These are phyloP conservation scores for Pneumocystis murina DNA, from an alignment of 1,139 yeast genomes.

Conservation along the genomic window DNA sequence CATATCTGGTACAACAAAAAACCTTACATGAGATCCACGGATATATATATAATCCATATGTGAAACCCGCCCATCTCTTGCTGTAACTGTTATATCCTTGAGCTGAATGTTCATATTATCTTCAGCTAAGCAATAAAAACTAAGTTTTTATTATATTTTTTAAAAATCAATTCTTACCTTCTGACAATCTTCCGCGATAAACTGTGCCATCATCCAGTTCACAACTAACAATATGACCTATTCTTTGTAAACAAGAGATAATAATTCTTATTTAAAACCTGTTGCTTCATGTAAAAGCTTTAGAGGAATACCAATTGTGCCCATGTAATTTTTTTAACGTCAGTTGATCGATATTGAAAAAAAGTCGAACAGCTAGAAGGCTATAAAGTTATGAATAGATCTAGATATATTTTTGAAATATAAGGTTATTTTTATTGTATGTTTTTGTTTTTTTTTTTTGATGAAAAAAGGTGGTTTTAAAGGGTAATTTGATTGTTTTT, in stretches of 20 bases:
- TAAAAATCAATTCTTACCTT: conserved; percentile 29
- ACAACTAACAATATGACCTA: conserved; percentile 74
- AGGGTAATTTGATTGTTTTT: not conserved
- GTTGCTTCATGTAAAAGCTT: conserved; percentile 74
- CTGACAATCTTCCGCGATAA: conserved; percentile 72
- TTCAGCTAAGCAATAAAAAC: conserved; percentile 28
- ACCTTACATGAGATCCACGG: conserved; percentile 79
- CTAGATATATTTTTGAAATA: not conserved
- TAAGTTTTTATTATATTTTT: not conserved
- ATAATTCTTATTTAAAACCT: conserved; percentile 22
- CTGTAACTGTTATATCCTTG: conserved; percentile 67
- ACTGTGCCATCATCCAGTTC: conserved; percentile 79
- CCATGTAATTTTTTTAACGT: conserved; percentile 8
- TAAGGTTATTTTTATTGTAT: not conserved
- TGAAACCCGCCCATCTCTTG: conserved; percentile 56
- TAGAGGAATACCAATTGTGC: conserved; percentile 59
- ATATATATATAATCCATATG: conserved; percentile 78
- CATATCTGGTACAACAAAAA: conserved; percentile 78
- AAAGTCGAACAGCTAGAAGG: not conserved
- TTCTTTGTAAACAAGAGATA: not conserved
- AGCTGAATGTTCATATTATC: conserved; percentile 91
- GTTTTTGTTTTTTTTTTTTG: not conserved
- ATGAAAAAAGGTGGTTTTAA: not conserved
- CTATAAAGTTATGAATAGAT: not conserved
- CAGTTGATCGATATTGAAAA: not conserved